Evolutionary conservation across 352 stramenopile genomes (phyloP).

Genomic region (Globisporangium middletonii): DNA sequence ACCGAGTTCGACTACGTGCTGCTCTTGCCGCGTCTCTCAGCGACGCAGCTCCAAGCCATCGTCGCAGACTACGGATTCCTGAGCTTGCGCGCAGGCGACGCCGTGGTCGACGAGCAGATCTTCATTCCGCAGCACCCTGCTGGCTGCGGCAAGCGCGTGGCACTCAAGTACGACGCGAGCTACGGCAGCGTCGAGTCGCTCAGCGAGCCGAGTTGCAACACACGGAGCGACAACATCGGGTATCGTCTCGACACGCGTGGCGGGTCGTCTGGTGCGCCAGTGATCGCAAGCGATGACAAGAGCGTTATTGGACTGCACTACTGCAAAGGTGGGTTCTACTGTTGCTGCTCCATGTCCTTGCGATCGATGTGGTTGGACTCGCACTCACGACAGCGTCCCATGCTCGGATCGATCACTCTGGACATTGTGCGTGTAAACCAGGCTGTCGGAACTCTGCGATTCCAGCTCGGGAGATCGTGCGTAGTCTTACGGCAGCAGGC

Average conservation of each 20-base stretch:
- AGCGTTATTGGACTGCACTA: conserved; percentile 46
- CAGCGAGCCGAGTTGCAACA: conserved; percentile 27
- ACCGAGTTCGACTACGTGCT: conserved; percentile 36
- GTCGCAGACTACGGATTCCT: conserved; percentile 38
- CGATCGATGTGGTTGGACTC: no score
- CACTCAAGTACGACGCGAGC: conserved; percentile 24
- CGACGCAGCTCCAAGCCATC: conserved; percentile 11
- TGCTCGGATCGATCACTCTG: background rate
- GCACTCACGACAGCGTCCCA: background rate
- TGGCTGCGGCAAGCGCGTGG: conserved; percentile 41
- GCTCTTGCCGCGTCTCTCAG: conserved; percentile 17
- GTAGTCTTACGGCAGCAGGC: conserved; percentile 11
- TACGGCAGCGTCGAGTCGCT: conserved; percentile 26
- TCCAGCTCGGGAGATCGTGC: conserved; percentile 25
- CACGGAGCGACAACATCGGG: conserved; percentile 21
- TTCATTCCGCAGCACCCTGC: conserved; percentile 51
- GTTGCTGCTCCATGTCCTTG: no score
- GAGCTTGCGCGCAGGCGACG: conserved; percentile 17
- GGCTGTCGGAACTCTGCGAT: conserved; percentile 38
- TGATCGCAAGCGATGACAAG: conserved; percentile 31
- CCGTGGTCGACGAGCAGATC: conserved; percentile 26
- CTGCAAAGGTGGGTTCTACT: conserved; percentile 22
- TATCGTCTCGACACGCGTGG: conserved; percentile 43
- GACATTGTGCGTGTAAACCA: background rate
- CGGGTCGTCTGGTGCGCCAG: conserved; percentile 42